Percentiles rank a stretch among this genome's conserved stretches.
These are phyloP conservation scores for Gleditsia sinensis DNA, from an alignment of 306 rosid species.

Conservation along the genomic window DNA sequence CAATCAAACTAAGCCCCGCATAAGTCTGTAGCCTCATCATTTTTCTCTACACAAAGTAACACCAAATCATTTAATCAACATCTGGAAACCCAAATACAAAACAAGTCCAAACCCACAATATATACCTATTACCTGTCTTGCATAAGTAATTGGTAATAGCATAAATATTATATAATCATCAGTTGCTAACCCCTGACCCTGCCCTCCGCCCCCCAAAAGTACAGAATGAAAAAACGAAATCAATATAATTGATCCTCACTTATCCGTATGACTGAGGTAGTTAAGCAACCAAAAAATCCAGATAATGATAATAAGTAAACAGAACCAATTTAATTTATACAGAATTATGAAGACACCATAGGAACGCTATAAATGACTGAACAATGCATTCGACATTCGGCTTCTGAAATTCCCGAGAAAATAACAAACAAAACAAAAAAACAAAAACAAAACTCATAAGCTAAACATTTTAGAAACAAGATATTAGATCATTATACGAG, in stretches of 20 bases:
- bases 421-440: not conserved
- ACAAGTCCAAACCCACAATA: not conserved
- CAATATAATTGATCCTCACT: not conserved
- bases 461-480: not conserved
- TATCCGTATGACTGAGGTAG: not conserved
- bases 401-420: slow-evolving; percentile 10
- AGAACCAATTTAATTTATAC: not conserved
- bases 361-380: not conserved
- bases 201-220: not conserved
- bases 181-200: not conserved
- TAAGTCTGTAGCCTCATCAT: slow-evolving; percentile 93
- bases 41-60: slow-evolving; percentile 34
- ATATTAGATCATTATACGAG: not conserved
- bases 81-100: slow-evolving; percentile 11
- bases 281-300: slow-evolving; percentile 3
- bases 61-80: slow-evolving; percentile 35
- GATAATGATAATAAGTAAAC: not conserved
- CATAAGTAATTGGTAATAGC: not conserved
- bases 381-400: not conserved
- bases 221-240: not conserved
- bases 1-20: slow-evolving; percentile 86
- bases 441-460: not conserved
- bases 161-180: not conserved
- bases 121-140: not conserved
- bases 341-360: not conserved